Evolutionary conservation across 345 rosid genomes (phyloP).

Genomic region (Salix brachista): DNA sequence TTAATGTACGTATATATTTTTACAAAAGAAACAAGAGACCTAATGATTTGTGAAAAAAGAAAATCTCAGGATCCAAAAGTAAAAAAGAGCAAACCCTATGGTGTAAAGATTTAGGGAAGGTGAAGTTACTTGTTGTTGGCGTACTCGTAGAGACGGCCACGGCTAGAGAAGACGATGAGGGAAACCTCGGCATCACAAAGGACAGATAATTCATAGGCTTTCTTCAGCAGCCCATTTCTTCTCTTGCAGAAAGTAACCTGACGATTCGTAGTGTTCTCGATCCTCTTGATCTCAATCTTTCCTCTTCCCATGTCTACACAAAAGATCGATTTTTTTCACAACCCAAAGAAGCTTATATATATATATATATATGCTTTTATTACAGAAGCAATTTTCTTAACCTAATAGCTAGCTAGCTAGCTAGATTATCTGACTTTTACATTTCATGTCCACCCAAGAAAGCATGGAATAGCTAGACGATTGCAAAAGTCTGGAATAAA

Average conservation of each 20-base stretch:
- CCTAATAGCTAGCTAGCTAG: not conserved
- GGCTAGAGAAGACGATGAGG: conserved; percentile 88
- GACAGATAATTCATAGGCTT: conserved; percentile 83
- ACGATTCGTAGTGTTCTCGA: conserved; percentile 88
- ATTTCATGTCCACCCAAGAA: not conserved
- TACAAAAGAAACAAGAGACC: not conserved
- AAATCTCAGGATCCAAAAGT: not conserved
- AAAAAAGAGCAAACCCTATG: not conserved
- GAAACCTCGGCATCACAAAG: conserved; percentile 95
- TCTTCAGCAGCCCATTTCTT: conserved; percentile 85
- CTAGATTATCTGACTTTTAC: not conserved
- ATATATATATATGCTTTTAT: not conserved
- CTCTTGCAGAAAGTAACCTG: conserved; percentile 97
- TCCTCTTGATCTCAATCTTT: conserved; percentile 95
- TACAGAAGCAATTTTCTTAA: not conserved
- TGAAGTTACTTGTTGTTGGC: conserved; percentile 74
- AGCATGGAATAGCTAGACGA: not conserved
- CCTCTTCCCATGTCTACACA: conserved; percentile 75
- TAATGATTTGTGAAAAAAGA: not conserved
- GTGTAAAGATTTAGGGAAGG: not conserved
- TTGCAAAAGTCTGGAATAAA: not conserved
- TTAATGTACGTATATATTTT: not conserved
- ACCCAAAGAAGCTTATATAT: not conserved
- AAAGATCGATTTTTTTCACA: not conserved
- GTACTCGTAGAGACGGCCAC: conserved; percentile 96